Evolutionary conservation across 208 protist genomes (phyloP).

Genomic region (Acanthamoeba royreba): DNA sequence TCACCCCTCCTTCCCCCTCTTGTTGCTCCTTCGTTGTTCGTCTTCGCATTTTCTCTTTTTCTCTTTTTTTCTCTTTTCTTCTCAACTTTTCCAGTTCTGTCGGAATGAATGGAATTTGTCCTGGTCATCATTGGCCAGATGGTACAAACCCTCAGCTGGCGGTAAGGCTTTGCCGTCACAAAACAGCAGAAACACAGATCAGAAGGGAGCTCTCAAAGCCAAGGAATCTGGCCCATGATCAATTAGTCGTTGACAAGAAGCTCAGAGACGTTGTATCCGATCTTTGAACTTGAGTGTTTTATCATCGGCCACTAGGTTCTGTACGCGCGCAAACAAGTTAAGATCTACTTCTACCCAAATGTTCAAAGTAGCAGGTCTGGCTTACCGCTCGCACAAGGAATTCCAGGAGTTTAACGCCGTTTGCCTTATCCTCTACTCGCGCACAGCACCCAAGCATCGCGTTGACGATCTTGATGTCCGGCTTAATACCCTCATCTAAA

Average conservation of each 20-base stretch:
- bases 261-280: background rate
- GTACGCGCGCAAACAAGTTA: background rate
- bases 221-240: too few species aligned
- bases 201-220: too few species aligned
- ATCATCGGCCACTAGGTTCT: background rate
- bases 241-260: too few species aligned
- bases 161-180: too few species aligned
- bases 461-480: background rate
- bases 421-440: background rate
- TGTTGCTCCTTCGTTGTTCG: background rate
- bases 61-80: background rate
- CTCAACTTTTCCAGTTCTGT: background rate
- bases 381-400: background rate
- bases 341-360: background rate
- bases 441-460: constrained; percentile 19
- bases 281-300: constrained; percentile 9
- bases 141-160: too few species aligned
- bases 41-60: background rate
- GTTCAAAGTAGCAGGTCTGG: background rate
- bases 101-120: too few species aligned
- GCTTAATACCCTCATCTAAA: background rate
- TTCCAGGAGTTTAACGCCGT: background rate
- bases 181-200: too few species aligned
- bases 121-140: too few species aligned
- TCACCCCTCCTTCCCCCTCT: background rate